Conservation (phyloP, 495 filamentous ascomycete genomes). For the Hypomontagnella monticulosa region DNA sequence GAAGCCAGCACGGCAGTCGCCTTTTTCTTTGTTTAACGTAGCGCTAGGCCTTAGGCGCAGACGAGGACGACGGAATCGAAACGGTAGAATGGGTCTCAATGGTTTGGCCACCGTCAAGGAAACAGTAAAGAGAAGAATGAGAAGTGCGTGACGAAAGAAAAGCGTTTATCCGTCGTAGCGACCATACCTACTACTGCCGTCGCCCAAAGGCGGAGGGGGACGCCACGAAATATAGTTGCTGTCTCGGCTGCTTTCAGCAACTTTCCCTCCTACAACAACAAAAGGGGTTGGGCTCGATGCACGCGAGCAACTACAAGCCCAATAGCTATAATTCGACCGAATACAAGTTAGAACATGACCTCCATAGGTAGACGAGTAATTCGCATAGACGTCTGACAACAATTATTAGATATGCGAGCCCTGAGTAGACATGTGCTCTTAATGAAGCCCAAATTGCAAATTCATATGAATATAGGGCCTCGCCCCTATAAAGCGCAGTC, state of each 20-base stretch:
- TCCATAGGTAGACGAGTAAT: constrained; percentile 18
- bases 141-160: constrained; percentile 16
- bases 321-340: constrained; percentile 19
- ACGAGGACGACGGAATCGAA: constrained; percentile 40
- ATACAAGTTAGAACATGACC: constrained; percentile 12
- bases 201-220: constrained; percentile 18
- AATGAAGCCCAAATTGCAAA: constrained; percentile 43
- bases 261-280: constrained; percentile 43
- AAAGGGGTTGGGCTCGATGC: constrained; percentile 18
- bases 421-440: constrained; percentile 31
- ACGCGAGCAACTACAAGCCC: constrained; percentile 10
- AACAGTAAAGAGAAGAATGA: constrained; percentile 17
- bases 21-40: constrained; percentile 32
- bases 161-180: constrained; percentile 36
- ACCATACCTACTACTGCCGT: constrained; percentile 25
- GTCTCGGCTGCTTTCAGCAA: constrained; percentile 22
- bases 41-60: constrained; percentile 21
- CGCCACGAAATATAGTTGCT: constrained; percentile 22
- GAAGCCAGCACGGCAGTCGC: constrained; percentile 47
- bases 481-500: constrained; percentile 29
- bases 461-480: constrained; percentile 43
- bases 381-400: constrained; percentile 16
- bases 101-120: constrained; percentile 36
- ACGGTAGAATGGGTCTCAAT: constrained; percentile 41
- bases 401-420: constrained; percentile 29